Base-by-base conservation (phyloP, 2,329 filamentous ascomycete genomes). In the Fusarium tuaranense region DNA sequence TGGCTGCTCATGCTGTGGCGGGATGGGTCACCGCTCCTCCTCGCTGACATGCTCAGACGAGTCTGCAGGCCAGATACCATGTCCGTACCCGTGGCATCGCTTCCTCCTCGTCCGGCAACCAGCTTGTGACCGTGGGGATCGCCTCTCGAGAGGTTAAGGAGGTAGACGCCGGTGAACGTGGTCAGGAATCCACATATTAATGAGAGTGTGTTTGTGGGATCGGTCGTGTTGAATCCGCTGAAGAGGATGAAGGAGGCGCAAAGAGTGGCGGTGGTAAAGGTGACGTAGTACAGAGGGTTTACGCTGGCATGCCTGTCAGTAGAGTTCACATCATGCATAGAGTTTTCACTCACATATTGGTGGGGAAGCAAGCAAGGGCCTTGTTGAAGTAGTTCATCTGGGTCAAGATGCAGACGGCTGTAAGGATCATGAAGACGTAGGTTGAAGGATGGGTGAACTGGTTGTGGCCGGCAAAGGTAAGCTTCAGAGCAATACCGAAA, bases 341-440 rank as follows among this genome's bases (percentile, higher is more conserved):
- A 10, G 27, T 14, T 16, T 10, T 13, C 27, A 87, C 94, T 82
- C 89, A 98, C 95, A 99, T 97, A 78, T 97, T 98, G 36, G 97
- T 98, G 34, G 94, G 96, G 85, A 98, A 99, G 80, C 97, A 95
- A 83, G 95, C 97, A 70, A 99, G 87, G 9, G 97, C 97, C 85
- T 99, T 99, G 88, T 99, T 99, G 85, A 99, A 98, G 84, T 99
- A 99, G 84, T 99, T 99, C 97, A 99, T 98, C 87, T 99, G 97
- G 10, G 95, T 98, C 76, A 99, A 84, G 81, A 99, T 98, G 87
- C 97, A 99, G 74, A 98, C 94, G 4, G 89, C 88, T 0, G 95
- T 97, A 75, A 98, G 91, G 76, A 99, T 98, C 84, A 96, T 92
- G 83, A 99, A 99, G 73, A 98, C 95, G 79, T 99, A 99, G 69